phyloP scores from a whole-genome alignment of 371 early-diverging fungal genomes.

The Rhizopus stolonifer region DNA sequence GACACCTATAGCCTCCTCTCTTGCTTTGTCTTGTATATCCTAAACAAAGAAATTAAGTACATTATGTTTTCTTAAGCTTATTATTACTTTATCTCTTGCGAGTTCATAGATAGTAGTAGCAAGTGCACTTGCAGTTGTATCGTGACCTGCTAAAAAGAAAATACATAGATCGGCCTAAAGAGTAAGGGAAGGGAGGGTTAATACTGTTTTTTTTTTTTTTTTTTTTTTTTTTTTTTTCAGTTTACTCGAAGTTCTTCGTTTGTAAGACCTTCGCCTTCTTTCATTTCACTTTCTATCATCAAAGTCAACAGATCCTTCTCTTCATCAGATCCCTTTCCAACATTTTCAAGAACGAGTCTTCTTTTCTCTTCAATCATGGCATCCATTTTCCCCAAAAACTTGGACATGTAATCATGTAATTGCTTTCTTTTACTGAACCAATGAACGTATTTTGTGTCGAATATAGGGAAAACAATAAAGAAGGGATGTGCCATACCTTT shows the following conservation, averaged over 20 bases:
- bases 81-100: slow-evolving; percentile 40
- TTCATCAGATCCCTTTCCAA: slow-evolving; percentile 22
- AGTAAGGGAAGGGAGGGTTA: no score
- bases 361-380: slow-evolving; percentile 41
- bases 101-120: slow-evolving; percentile 42
- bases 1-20: slow-evolving; percentile 48
- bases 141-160: slow-evolving; percentile 50
- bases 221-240: neutral
- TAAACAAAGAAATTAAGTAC: neutral
- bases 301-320: slow-evolving; percentile 54
- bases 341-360: slow-evolving; percentile 23
- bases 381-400: slow-evolving; percentile 20
- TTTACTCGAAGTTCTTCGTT: slow-evolving; percentile 44
- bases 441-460: slow-evolving; percentile 32
- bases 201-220: neutral
- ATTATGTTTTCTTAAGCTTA: neutral
- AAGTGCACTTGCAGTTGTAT: slow-evolving; percentile 52
- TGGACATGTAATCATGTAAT: slow-evolving; percentile 15
- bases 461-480: slow-evolving; percentile 47
- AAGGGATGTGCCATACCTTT: slow-evolving; percentile 29
- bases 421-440: slow-evolving; percentile 15
- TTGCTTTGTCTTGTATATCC: slow-evolving; percentile 50
- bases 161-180: slow-evolving; percentile 26
- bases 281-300: slow-evolving; percentile 51
- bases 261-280: slow-evolving; percentile 22